Conservation (phyloP, 768 basidiomycete genomes). For the Phaeotremella skinneri region DNA sequence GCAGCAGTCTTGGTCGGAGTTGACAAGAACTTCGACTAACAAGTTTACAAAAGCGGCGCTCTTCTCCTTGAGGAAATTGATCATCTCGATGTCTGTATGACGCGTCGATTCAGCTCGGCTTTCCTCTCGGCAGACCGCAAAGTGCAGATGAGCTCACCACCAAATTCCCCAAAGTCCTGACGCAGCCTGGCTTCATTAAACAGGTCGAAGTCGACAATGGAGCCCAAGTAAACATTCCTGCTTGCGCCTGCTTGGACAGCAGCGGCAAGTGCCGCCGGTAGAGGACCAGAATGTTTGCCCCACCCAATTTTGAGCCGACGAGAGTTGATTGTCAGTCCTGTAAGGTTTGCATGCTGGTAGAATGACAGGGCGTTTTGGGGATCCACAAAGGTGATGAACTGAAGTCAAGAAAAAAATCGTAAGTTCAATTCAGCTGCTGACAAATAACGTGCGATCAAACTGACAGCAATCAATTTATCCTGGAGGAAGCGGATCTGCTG, state of each 20-base stretch:
- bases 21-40: conserved; percentile 31
- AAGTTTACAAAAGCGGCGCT: conserved; percentile 64
- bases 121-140: background rate
- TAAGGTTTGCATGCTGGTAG: conserved; percentile 85
- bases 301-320: conserved; percentile 94
- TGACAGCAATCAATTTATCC: conserved; percentile 93
- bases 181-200: conserved; percentile 87
- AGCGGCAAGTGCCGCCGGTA: conserved; percentile 76
- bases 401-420: conserved; percentile 2
- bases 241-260: conserved; percentile 91
- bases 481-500: conserved; percentile 94
- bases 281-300: conserved; percentile 92
- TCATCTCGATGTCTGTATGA: conserved; percentile 81
- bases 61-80: conserved; percentile 95
- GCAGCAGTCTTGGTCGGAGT: background rate
- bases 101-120: background rate
- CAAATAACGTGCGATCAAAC: conserved; percentile 49
- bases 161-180: conserved; percentile 90
- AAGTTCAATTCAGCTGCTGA: background rate
- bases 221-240: conserved; percentile 93
- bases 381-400: conserved; percentile 97
- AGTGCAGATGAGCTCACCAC: conserved; percentile 56
- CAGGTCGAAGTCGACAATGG: conserved; percentile 89
- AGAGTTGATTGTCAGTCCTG: conserved; percentile 87
- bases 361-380: conserved; percentile 89